phyloP scores from a whole-genome alignment of 83 land plant species.

The Diphasiastrum complanatum region DNA sequence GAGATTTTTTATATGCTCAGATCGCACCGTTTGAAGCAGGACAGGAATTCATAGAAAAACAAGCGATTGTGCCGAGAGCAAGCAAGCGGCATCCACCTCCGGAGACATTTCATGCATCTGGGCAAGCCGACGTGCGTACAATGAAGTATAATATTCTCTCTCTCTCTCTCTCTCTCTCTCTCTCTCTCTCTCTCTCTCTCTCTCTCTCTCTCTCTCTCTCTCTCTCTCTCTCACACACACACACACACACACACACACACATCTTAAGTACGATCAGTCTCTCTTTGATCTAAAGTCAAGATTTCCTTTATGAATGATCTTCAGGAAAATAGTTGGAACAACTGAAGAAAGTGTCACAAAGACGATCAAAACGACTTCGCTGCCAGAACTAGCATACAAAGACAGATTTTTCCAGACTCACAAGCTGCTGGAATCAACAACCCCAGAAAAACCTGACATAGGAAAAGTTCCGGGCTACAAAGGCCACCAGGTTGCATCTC shows the following conservation, averaged over 20 bases:
- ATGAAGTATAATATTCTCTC: conserved; percentile 14
- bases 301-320: background rate
- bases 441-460: conserved; percentile 16
- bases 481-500: conserved; percentile 19
- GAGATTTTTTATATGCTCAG: conserved; percentile 26
- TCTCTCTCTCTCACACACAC: too few species aligned
- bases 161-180: conserved; percentile 5
- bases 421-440: conserved; percentile 15
- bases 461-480: conserved; percentile 20
- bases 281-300: background rate
- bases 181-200: conserved; percentile 5
- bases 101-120: conserved; percentile 15
- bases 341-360: conserved; percentile 18
- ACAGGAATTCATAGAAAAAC: conserved; percentile 11
- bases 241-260: background rate
- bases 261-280: background rate
- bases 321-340: conserved; percentile 21
- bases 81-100: conserved; percentile 21
- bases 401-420: conserved; percentile 10
- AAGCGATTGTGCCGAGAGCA: conserved; percentile 18
- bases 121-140: conserved; percentile 16
- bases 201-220: too few species aligned
- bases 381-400: conserved; percentile 17
- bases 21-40: conserved; percentile 4
- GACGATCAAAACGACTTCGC: conserved; percentile 20